Percentiles rank a stretch among this genome's conserved stretches.
Conservation (phyloP, 495 filamentous ascomycete species). For the Penicillium robsamsonii region DNA sequence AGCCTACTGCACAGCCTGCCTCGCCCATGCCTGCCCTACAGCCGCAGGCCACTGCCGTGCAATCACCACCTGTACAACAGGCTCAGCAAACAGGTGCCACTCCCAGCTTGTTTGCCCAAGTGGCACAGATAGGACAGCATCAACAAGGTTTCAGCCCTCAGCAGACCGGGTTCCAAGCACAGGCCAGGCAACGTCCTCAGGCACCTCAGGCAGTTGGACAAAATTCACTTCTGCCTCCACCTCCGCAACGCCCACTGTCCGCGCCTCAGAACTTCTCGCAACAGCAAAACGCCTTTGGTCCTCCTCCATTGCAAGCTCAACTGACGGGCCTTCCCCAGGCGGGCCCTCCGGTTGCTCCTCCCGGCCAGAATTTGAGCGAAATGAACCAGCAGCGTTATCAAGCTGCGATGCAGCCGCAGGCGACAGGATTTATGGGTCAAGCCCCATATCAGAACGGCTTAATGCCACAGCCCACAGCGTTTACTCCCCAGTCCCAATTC, state of each 20-base stretch:
- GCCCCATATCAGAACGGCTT: conserved; percentile 48
- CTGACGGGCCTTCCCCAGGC: conserved; percentile 67
- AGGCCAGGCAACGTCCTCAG: conserved; percentile 69
- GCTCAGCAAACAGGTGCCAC: conserved; percentile 52
- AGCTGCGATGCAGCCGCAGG: conserved; percentile 50
- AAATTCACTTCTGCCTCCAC: conserved; percentile 73
- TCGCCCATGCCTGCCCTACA: conserved; percentile 33
- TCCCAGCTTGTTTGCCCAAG: conserved; percentile 50
- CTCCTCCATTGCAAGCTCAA: conserved; percentile 78
- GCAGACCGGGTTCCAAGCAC: conserved; percentile 49
- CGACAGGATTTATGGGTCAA: conserved; percentile 57
- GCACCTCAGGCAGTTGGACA: conserved; percentile 62
- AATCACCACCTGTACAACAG: conserved; percentile 51
- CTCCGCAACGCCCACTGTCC: conserved; percentile 79
- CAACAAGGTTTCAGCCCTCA: conserved; percentile 36
- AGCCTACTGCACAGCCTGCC: conserved; percentile 40
- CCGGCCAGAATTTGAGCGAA: conserved; percentile 74
- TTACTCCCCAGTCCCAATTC: conserved; percentile 49
- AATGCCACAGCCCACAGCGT: conserved; percentile 53
- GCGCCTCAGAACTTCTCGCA: conserved; percentile 80
- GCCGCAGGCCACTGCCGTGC: conserved; percentile 48
- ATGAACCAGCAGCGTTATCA: conserved; percentile 64
- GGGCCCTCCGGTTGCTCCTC: conserved; percentile 58
- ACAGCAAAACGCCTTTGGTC: conserved; percentile 67
- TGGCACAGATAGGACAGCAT: conserved; percentile 43